Base-by-base conservation (phyloP, 805 yeast species). In the Kodamaea lidongshanica region DNA sequence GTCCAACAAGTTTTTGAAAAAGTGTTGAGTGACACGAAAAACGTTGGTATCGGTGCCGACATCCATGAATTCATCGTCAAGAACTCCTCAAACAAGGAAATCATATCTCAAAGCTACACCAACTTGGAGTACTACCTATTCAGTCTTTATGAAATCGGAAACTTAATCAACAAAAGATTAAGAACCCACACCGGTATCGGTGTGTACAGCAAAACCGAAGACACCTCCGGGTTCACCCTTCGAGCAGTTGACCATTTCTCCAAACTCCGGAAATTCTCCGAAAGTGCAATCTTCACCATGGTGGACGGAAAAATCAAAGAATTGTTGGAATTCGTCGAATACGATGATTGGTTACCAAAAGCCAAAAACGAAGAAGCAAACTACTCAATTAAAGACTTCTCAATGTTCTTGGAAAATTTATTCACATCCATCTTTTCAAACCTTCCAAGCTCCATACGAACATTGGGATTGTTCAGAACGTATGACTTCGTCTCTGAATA, bases 71-170 rank as follows among this genome's bases (percentile, higher is more conserved):
- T 72, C 34, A 66, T 69, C 9, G 75, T 77, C 37, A 68, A 81
- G 28, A 70, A 74, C 41, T 70, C 87, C 2, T 73, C 79, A 8
- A 82, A 87, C 39, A 83, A 94, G 48, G 97, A 89, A 54, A 88
- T 86, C 42, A 72, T 86, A 16, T 80, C 95, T 0, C 97, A 92
- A 60, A 84, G 85, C 42, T 67, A 84, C 42, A 80, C 92, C 35
- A 87, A 92, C 52, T 61, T 89, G 45, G 96, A 89, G 50, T 85
- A 83, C 52, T 89, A 88, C 52, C 68, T 83, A 23, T 75, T 68
- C 43, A 85, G 94, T 33, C 72, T 88, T 7, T 64, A 65, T 30
- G 87, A 81, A 50, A 66, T 89, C 28, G 78, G 76, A n/a, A 59
- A 61, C 29, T 46, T 61, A 33, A 51, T 66, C 19, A 62, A 63